Base-by-base conservation (phyloP, 1,284 basidiomycete genomes). In the Ganoderma lucidum region DNA sequence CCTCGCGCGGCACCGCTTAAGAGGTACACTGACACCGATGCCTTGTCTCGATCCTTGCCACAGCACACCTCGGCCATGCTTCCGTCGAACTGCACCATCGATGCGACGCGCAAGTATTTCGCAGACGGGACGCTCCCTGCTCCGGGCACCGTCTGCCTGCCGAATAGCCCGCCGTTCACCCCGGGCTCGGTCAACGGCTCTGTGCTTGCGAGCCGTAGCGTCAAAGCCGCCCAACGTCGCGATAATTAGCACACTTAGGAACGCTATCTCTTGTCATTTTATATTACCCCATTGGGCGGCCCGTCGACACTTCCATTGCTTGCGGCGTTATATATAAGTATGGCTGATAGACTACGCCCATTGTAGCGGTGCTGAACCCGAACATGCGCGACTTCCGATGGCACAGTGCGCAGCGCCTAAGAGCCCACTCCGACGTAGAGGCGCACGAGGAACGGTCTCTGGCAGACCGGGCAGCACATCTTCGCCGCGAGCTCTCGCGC, bases 41-140 rank as follows among this genome's bases (percentile, higher is more conserved):
- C n/a, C 28, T 32, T 14, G 15, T 35, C 8, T n/a, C 19, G n/a
- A 51, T 51, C 15, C 48, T 63, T 17, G 35, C 35, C n/a, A 35
- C 60, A 78, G 73, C 75, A 75, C 64, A 70, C 70, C 30, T 71
- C 76, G 1, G 42, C 74, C 28, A 69, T 72, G 30, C 44, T 74
- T 1, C 73, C 71, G 9, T 79, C 78, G 3, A 30, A 69, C 71
- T 78, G 78, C 69, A 75, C 73, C 8, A 60, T 60, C 8, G 63
- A 68, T 2, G 51, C 64, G 12, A 66, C 73, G 37, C 74, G 71
- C 19, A 69, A 65, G n/a, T 80, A 75, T 70, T 78, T 78, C 65
- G 70, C 64, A 1, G 71, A 78, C 63, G 78, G 76, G 32, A 78
- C 74, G 23, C 72, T 80, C 6, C 77, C 78, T 3, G 62, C 71